Percentiles rank a stretch among this genome's conserved stretches.
phyloP scores from a whole-genome alignment of 169 alveolate species.

The Plasmodium knowlesi region DNA sequence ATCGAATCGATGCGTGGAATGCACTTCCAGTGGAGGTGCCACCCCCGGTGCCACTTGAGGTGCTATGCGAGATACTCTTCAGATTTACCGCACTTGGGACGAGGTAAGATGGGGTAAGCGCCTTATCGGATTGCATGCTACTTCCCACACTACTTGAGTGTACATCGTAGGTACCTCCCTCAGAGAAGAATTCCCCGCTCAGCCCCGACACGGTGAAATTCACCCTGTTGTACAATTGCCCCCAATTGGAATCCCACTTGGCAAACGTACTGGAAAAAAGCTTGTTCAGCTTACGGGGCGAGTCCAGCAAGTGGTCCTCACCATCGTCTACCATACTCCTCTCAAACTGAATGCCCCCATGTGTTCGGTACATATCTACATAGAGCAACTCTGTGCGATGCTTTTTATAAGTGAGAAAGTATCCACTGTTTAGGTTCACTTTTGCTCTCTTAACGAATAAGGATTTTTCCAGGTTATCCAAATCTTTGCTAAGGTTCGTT shows the following conservation, averaged over 20 bases:
- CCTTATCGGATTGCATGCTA: background rate
- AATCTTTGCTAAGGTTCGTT: too few relatives aligned
- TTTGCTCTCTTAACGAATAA: constrained; percentile 1
- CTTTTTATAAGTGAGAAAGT: constrained; percentile 19
- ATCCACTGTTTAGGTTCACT: background rate
- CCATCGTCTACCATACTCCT: background rate
- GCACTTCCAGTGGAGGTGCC: background rate
- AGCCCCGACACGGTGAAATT: constrained; percentile 39
- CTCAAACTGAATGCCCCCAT: constrained; percentile 42
- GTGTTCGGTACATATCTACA: constrained; percentile 9
- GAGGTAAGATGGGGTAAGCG: background rate
- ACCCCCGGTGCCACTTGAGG: too few relatives aligned
- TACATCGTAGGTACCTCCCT: background rate
- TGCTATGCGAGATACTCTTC: too few relatives aligned
- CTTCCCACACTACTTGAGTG: background rate
- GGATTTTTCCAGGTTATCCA: background rate
- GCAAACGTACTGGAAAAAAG: background rate
- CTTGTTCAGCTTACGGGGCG: background rate
- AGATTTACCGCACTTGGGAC: background rate
- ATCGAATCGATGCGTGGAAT: background rate
- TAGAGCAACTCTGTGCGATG: background rate
- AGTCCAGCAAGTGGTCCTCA: background rate
- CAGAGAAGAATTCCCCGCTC: constrained; percentile 3
- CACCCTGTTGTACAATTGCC: background rate
- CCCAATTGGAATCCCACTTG: background rate